phyloP scores from a whole-genome alignment of 352 stramenopile genomes.

The Pseudoperonospora humuli region DNA sequence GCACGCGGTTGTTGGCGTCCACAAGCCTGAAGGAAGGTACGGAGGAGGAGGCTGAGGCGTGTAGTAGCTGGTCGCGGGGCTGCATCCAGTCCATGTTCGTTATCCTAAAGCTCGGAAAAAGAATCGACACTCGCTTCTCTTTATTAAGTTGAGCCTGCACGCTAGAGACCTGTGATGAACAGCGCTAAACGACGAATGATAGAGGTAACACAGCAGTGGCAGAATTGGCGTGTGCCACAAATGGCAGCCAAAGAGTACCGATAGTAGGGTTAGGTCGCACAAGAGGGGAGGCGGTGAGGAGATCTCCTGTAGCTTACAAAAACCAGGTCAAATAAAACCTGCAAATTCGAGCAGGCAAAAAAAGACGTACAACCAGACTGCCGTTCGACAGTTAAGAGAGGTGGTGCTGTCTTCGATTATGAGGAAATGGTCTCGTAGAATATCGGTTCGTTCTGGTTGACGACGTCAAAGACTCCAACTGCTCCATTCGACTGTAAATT shows the following conservation, averaged over 20 bases:
- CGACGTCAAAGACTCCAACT: no score
- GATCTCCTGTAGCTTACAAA: slow-evolving; percentile 18
- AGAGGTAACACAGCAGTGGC: slow-evolving; percentile 2
- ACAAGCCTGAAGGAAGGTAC: slow-evolving; percentile 62
- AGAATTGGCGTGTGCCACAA: slow-evolving; percentile 11
- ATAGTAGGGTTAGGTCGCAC: slow-evolving; percentile 11
- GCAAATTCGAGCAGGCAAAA: slow-evolving; percentile 8
- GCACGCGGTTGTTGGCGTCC: slow-evolving; percentile 64
- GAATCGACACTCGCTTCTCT: slow-evolving; percentile 6
- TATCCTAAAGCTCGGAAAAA: neutral
- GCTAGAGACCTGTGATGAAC: slow-evolving; percentile 7
- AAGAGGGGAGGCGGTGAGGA: slow-evolving; percentile 15
- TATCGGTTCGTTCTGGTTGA: no score
- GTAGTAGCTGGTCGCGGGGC: slow-evolving; percentile 33
- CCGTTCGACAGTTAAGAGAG: neutral
- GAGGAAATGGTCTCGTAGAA: no score
- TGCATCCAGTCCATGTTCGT: slow-evolving; percentile 51
- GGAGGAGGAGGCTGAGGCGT: slow-evolving; percentile 16
- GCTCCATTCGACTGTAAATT: no score
- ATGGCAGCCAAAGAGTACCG: slow-evolving; percentile 13
- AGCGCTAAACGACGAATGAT: slow-evolving; percentile 27
- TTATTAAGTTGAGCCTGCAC: neutral
- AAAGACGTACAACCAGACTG: slow-evolving; percentile 11
- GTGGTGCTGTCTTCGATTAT: no score
- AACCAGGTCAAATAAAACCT: slow-evolving; percentile 9